Evolutionary conservation across 2,329 filamentous ascomycete species (phyloP).

Genomic region (Amauroascus niger): DNA sequence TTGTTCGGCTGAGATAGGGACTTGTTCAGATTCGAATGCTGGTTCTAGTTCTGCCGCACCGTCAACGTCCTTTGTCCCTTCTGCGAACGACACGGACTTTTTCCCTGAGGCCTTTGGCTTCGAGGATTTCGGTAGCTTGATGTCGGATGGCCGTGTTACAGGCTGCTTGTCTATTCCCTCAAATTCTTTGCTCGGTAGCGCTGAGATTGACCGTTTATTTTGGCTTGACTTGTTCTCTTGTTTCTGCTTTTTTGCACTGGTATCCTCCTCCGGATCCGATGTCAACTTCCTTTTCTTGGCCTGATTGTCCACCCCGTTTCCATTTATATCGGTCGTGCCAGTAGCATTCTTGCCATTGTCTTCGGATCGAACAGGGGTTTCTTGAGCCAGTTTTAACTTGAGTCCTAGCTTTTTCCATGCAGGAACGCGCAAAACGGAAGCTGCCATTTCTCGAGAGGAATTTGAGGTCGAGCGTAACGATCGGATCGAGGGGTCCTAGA

Average conservation of each 20-base stretch:
- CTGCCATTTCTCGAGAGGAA: no score
- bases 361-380: neutral
- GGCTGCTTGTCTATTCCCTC: neutral
- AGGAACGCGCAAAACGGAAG: slow-evolving; percentile 32
- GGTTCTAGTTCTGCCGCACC: slow-evolving; percentile 24
- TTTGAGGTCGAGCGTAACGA: no score
- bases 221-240: slow-evolving; percentile 9
- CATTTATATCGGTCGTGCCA: neutral
- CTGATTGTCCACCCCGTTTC: neutral
- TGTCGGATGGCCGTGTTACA: slow-evolving; percentile 15
- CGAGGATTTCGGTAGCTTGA: slow-evolving; percentile 19
- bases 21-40: slow-evolving; percentile 16
- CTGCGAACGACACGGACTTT: slow-evolving; percentile 57
- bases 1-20: slow-evolving; percentile 16
- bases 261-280: slow-evolving; percentile 15
- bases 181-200: neutral
- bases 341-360: neutral
- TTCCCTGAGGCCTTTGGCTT: slow-evolving; percentile 14
- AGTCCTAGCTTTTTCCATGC: slow-evolving; percentile 54
- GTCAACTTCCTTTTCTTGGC: slow-evolving; percentile 7
- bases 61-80: slow-evolving; percentile 52
- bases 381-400: slow-evolving; percentile 47
- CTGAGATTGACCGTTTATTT: neutral
- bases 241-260: slow-evolving; percentile 18
- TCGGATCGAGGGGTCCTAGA: no score